These are phyloP conservation scores for Vishniacozyma victoriae DNA, from an alignment of 768 basidiomycete genomes.

Conservation along the genomic window DNA sequence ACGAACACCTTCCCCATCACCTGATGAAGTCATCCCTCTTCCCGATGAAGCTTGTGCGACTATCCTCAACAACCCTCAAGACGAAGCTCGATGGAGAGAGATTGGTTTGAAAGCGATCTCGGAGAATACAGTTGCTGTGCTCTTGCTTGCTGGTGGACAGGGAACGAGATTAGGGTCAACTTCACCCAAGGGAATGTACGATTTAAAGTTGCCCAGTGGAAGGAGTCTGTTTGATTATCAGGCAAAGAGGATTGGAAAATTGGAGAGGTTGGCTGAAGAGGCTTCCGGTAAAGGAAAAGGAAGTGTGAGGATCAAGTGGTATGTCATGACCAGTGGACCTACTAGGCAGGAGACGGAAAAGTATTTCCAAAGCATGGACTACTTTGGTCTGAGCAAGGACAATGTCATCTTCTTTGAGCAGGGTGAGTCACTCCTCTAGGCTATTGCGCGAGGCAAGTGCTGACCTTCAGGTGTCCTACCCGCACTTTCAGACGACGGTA, in stretches of 20 bases:
- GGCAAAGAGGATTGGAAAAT: constrained; percentile 84
- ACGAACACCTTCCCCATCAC: constrained; percentile 22
- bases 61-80: constrained; percentile 50
- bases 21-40: constrained; percentile 68
- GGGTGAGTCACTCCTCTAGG: constrained; percentile 54
- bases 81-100: constrained; percentile 64
- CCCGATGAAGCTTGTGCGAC: constrained; percentile 68
- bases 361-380: constrained; percentile 70
- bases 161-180: constrained; percentile 87
- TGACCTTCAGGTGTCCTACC: constrained; percentile 80
- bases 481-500: constrained; percentile 88
- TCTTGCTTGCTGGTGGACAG: constrained; percentile 97
- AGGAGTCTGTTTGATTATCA: constrained; percentile 95
- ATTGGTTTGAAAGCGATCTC: constrained; percentile 76
- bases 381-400: constrained; percentile 72
- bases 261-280: constrained; percentile 69
- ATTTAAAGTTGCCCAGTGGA: constrained; percentile 87
- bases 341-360: constrained; percentile 78
- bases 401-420: constrained; percentile 95
- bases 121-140: constrained; percentile 78
- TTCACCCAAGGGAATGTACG: constrained; percentile 96
- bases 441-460: not conserved
- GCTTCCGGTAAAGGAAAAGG: constrained; percentile 50
- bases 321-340: constrained; percentile 98
- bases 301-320: constrained; percentile 79